Conservation (phyloP, 805 yeast genomes). For the Saccharomyces mikatae region DNA sequence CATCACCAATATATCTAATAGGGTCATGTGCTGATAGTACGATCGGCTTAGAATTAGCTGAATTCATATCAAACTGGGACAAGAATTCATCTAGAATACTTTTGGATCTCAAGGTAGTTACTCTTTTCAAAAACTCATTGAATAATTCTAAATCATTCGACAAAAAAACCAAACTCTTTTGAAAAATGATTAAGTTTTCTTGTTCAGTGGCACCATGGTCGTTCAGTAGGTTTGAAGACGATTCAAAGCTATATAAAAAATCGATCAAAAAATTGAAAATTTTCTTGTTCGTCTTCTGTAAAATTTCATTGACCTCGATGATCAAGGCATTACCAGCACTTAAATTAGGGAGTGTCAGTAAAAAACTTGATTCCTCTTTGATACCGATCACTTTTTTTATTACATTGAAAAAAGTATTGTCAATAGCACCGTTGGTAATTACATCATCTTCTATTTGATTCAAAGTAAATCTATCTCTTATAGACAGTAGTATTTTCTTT, state of each 20-base stretch:
- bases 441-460: conserved; percentile 63
- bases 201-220: conserved; percentile 10
- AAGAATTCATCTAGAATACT: conserved; percentile 59
- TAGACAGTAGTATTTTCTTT: conserved; percentile 42
- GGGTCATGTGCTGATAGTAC: conserved; percentile 71
- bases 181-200: conserved; percentile 21
- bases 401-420: conserved; percentile 50
- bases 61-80: conserved; percentile 38
- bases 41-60: conserved; percentile 38
- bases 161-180: conserved; percentile 29
- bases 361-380: conserved; percentile 56
- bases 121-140: conserved; percentile 49
- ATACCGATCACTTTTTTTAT: conserved; percentile 57
- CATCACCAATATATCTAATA: conserved; percentile 72
- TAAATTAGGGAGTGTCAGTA: conserved; percentile 64
- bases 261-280: conserved; percentile 38
- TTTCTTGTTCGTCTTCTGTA: conserved; percentile 48
- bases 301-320: conserved; percentile 43
- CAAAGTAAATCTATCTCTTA: conserved; percentile 58
- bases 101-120: conserved; percentile 65
- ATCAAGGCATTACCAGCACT: conserved; percentile 58
- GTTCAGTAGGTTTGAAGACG: conserved; percentile 12
- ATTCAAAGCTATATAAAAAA: conserved; percentile 26
- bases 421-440: conserved; percentile 36
- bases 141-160: conserved; percentile 43